These are phyloP conservation scores for Hypoxylon intermedium DNA, from an alignment of 495 filamentous ascomycete species.

Conservation along the genomic window DNA sequence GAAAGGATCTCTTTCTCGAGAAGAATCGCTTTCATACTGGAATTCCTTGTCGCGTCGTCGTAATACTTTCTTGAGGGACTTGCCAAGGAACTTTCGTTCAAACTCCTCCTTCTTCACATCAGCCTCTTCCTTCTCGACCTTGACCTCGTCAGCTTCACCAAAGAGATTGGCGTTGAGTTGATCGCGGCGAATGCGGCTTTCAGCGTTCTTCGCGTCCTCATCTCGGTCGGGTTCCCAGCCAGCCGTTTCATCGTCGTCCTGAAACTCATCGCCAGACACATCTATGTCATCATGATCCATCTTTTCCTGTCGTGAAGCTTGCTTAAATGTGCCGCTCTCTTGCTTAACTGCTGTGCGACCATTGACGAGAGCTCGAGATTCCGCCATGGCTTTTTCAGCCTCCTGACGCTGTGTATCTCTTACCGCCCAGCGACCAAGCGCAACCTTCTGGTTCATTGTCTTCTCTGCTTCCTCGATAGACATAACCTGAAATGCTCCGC, in stretches of 20 bases:
- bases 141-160: constrained; percentile 80
- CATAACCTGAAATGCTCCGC: constrained; percentile 76
- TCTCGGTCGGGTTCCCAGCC: constrained; percentile 79
- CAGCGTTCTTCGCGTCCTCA: constrained; percentile 85
- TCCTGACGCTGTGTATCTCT: constrained; percentile 63
- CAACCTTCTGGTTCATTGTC: constrained; percentile 72
- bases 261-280: constrained; percentile 59
- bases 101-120: constrained; percentile 72
- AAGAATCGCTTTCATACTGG: constrained; percentile 81
- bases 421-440: constrained; percentile 82
- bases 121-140: constrained; percentile 81
- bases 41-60: constrained; percentile 83
- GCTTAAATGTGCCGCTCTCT: constrained; percentile 60
- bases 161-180: constrained; percentile 88
- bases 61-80: constrained; percentile 77
- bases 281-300: constrained; percentile 67
- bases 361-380: constrained; percentile 53
- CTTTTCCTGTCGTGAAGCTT: constrained; percentile 57
- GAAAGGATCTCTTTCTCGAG: constrained; percentile 79
- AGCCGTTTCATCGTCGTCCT: constrained; percentile 86
- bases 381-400: constrained; percentile 56
- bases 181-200: constrained; percentile 84
- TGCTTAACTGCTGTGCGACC: constrained; percentile 57
- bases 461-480: constrained; percentile 86
- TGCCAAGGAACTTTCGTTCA: constrained; percentile 71